Percentiles rank a stretch among this genome's conserved stretches.
phyloP scores from a whole-genome alignment of 1,284 basidiomycete genomes.

The Fistulinella cinereoalba region DNA sequence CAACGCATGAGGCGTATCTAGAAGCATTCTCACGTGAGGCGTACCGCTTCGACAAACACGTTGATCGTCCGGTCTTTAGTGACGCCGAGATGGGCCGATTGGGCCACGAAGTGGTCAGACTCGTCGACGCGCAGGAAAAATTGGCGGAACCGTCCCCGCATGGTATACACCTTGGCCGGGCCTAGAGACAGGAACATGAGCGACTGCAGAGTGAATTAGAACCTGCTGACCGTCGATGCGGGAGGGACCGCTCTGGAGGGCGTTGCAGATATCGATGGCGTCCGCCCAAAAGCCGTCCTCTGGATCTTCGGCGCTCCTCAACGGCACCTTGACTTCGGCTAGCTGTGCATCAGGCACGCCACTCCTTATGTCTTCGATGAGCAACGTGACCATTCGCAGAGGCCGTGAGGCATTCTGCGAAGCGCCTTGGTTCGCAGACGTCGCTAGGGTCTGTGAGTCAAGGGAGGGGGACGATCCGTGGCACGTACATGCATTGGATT shows the following conservation, averaged over 20 bases:
- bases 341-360: slow-evolving; percentile 53
- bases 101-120: slow-evolving; percentile 46
- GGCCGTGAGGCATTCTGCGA: slow-evolving; percentile 10
- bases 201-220: not conserved
- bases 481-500: slow-evolving; percentile 12
- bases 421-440: slow-evolving; percentile 4
- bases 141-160: slow-evolving; percentile 68
- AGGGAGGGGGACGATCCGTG: not conserved
- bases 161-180: slow-evolving; percentile 63
- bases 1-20: slow-evolving; percentile 8
- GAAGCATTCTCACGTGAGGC: slow-evolving; percentile 8
- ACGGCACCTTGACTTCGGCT: slow-evolving; percentile 60
- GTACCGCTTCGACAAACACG: slow-evolving; percentile 50
- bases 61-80: slow-evolving; percentile 45
- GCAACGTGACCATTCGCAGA: slow-evolving; percentile 53
- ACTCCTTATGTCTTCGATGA: slow-evolving; percentile 61
- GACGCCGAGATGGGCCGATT: slow-evolving; percentile 46
- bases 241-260: slow-evolving; percentile 59
- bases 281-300: slow-evolving; percentile 67
- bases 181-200: slow-evolving; percentile 39
- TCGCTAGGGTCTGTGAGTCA: slow-evolving; percentile 14
- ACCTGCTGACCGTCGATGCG: slow-evolving; percentile 59
- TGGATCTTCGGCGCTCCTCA: slow-evolving; percentile 45
- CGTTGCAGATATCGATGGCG: slow-evolving; percentile 55
- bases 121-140: slow-evolving; percentile 60